phyloP scores from a whole-genome alignment of 2,329 filamentous ascomycete species.

The Fusarium sp. region DNA sequence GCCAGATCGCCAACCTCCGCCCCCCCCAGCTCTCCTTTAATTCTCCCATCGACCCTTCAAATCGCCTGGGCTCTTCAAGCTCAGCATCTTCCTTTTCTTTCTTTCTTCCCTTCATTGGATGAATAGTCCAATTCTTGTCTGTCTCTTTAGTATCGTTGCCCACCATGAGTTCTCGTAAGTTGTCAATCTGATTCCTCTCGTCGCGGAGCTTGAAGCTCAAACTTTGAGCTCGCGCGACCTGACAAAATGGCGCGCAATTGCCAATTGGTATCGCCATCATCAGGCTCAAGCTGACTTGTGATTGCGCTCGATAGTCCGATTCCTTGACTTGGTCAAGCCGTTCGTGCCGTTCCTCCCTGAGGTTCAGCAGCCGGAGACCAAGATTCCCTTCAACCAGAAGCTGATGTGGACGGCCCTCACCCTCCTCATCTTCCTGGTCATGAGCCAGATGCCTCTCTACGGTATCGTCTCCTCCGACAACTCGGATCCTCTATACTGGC shows the following conservation, averaged over 20 bases:
- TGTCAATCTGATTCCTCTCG: constrained; percentile 7
- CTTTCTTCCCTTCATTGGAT: constrained; percentile 52
- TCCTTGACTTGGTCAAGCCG: constrained; percentile 99
- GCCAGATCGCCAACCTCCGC: constrained; percentile 57
- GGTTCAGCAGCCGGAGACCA: constrained; percentile 98
- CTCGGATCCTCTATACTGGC: constrained; percentile 98
- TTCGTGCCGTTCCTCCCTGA: constrained; percentile 99
- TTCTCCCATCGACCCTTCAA: constrained; percentile 48
- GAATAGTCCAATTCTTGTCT: constrained; percentile 54
- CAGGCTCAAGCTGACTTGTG: constrained; percentile 44
- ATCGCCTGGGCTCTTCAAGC: constrained; percentile 53
- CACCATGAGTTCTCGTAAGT: constrained; percentile 69
- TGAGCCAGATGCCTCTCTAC: constrained; percentile 99
- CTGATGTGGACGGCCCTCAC: constrained; percentile 96
- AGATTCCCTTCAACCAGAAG: constrained; percentile 99
- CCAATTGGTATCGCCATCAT: constrained; percentile 9
- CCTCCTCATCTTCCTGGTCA: constrained; percentile 98
- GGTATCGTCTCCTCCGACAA: constrained; percentile 99
- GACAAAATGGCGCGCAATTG: constrained; percentile 44
- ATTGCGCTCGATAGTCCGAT: constrained; percentile 76
- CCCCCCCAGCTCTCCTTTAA: constrained; percentile 51
- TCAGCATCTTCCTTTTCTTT: constrained; percentile 50
- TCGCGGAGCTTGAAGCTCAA: constrained; percentile 29
- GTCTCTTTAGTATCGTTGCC: constrained; percentile 51
- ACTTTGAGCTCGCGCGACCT: constrained; percentile 32